Conservation (phyloP, 163 green algal genomes). For the Trebouxia gelatinosa region DNA sequence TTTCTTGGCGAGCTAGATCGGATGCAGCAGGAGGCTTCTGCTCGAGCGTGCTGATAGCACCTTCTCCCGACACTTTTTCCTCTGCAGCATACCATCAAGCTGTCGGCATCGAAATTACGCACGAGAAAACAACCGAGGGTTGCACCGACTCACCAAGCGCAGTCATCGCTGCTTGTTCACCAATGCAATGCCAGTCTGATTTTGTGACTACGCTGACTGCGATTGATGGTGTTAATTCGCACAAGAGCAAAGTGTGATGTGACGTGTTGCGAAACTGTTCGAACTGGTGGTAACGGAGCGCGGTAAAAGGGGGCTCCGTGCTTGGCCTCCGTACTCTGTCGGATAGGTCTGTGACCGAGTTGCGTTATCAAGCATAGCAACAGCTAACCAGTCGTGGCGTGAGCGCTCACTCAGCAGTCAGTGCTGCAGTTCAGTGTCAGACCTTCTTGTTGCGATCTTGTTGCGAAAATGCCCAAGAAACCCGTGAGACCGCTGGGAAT, state of each 20-base stretch:
- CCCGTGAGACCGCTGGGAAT: conserved; percentile 16
- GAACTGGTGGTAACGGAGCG: too few species aligned
- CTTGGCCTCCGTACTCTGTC: neutral
- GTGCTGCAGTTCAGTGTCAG: neutral
- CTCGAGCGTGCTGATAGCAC: neutral
- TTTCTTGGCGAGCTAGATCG: conserved; percentile 9
- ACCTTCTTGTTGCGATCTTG: neutral
- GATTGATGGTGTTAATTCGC: too few species aligned
- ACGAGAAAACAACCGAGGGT: neutral
- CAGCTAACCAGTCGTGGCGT: too few species aligned
- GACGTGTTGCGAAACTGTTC: too few species aligned
- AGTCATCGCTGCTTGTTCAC: too few species aligned
- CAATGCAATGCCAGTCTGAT: too few species aligned
- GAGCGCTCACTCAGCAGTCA: too few species aligned
- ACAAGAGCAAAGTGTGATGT: too few species aligned
- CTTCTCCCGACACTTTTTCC: too few species aligned
- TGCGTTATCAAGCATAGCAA: neutral
- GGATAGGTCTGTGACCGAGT: neutral
- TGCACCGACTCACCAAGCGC: neutral
- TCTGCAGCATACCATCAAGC: neutral
- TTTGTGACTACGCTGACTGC: too few species aligned
- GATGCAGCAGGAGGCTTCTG: conserved; percentile 2
- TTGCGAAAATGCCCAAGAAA: conserved; percentile 4
- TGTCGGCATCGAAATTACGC: neutral
- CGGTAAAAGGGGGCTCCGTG: too few species aligned